These are phyloP conservation scores for Penicillium sp. DNA, from an alignment of 2,329 filamentous ascomycete species.

Conservation along the genomic window DNA sequence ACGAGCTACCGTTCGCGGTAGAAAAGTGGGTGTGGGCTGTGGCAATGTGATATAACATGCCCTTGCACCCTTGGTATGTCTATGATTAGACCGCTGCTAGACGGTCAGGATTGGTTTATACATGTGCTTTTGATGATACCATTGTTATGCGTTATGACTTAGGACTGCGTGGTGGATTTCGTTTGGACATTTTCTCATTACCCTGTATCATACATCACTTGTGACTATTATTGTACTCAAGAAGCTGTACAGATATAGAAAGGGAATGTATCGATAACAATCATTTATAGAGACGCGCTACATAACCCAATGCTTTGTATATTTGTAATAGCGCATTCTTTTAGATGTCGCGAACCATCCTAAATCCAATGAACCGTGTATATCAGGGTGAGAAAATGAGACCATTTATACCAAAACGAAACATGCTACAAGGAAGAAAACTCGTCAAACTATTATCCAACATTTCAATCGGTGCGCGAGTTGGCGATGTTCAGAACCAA, in stretches of 20 bases:
- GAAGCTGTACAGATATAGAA: too few relatives aligned
- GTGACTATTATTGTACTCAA: too few relatives aligned
- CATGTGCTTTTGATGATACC: slow-evolving; percentile 22
- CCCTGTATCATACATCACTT: slow-evolving; percentile 1
- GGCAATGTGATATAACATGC: slow-evolving; percentile 36
- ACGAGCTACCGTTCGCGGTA: slow-evolving; percentile 59
- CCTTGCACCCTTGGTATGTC: too few relatives aligned
- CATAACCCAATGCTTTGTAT: slow-evolving; percentile 18
- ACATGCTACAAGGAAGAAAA: slow-evolving; percentile 3
- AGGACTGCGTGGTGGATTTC: too few relatives aligned
- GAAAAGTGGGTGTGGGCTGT: slow-evolving; percentile 66
- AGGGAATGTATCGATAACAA: neutral
- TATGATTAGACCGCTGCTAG: too few relatives aligned
- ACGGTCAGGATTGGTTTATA: too few relatives aligned
- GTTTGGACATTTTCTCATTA: neutral
- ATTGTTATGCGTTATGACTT: slow-evolving; percentile 11
- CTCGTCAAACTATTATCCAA: slow-evolving; percentile 6
- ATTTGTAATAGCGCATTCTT: slow-evolving; percentile 7
- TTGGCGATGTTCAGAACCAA: slow-evolving; percentile 82
- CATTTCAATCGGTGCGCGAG: slow-evolving; percentile 49
- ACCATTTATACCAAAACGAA: slow-evolving; percentile 6
- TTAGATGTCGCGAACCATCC: slow-evolving; percentile 5
- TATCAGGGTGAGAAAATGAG: slow-evolving; percentile 9
- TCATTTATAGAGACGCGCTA: neutral
- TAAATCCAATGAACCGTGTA: slow-evolving; percentile 7